Conservation (phyloP, 1,139 yeast genomes). For the Yamadazyma dendronema region DNA sequence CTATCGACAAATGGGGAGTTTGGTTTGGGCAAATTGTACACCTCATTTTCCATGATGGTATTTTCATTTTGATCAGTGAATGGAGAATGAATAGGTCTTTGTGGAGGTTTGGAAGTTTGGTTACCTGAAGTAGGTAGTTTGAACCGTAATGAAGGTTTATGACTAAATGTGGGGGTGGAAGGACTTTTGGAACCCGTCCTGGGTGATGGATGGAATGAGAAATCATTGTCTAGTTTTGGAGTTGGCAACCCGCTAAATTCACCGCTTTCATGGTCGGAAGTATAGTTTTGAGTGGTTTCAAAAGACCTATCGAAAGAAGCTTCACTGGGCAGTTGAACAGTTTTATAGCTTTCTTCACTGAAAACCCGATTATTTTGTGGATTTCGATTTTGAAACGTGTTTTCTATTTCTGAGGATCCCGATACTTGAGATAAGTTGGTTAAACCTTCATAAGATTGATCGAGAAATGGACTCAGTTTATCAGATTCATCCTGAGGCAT, state of each 20-base stretch:
- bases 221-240: conserved; percentile 1
- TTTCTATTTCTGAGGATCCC: conserved; percentile 2
- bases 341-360: conserved; percentile 19
- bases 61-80: conserved; percentile 22
- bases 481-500: conserved; percentile 7
- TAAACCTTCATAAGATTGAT: conserved; percentile 11
- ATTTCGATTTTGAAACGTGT: conserved; percentile 6
- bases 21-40: conserved; percentile 19
- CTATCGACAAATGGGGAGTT: conserved; percentile 16
- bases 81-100: conserved; percentile 20
- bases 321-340: conserved; percentile 15
- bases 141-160: conserved; percentile 26
- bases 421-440: not conserved
- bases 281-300: too few species aligned
- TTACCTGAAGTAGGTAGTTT: conserved; percentile 21
- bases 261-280: conserved; percentile 11
- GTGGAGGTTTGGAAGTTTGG: conserved; percentile 2
- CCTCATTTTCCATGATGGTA: conserved; percentile 21
- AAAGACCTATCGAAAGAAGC: conserved; percentile 4
- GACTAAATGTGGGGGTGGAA: not conserved
- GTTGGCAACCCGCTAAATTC: conserved; percentile 1
- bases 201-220: not conserved
- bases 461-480: conserved; percentile 17
- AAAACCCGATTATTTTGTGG: conserved; percentile 13
- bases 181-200: not conserved